Conservation (phyloP, 2,329 filamentous ascomycete genomes). For the Cryoendolithus antarcticus region DNA sequence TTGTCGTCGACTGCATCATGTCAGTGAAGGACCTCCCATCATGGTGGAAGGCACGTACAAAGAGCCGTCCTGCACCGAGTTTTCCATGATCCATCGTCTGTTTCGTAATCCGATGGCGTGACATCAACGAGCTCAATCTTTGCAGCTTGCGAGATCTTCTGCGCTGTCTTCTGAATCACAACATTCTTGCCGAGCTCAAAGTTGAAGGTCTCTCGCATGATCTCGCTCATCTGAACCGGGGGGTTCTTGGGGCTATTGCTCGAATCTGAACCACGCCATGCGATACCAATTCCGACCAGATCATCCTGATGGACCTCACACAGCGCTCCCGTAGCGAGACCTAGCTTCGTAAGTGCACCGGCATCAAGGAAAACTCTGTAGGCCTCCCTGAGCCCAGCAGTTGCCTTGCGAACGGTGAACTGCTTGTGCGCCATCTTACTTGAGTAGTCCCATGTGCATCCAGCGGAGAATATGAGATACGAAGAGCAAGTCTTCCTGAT, state of each 20-base stretch:
- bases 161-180: slow-evolving; percentile 43
- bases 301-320: slow-evolving; percentile 39
- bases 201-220: slow-evolving; percentile 58
- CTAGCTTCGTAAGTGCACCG: slow-evolving; percentile 42
- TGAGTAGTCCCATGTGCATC: no score
- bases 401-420: slow-evolving; percentile 1
- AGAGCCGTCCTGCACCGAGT: slow-evolving; percentile 8
- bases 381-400: slow-evolving; percentile 36
- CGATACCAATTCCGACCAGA: slow-evolving; percentile 43
- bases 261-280: slow-evolving; percentile 45
- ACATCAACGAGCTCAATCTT: slow-evolving; percentile 50
- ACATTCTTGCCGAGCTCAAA: slow-evolving; percentile 62
- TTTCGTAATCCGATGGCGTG: slow-evolving; percentile 24
- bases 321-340: slow-evolving; percentile 45
- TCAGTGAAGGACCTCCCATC: slow-evolving; percentile 1
- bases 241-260: slow-evolving; percentile 48
- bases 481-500: slow-evolving; percentile 24
- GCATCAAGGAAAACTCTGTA: slow-evolving; percentile 48
- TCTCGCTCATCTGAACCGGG: slow-evolving; percentile 60
- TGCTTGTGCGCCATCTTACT: no score
- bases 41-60: slow-evolving; percentile 6
- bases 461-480: slow-evolving; percentile 37
- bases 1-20: slow-evolving; percentile 30
- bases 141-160: slow-evolving; percentile 41
- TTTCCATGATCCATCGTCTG: slow-evolving; percentile 24